Percentiles rank a stretch among this genome's conserved stretches.
These are phyloP conservation scores for Phaffia tasmanica DNA, from an alignment of 768 basidiomycete species.

Conservation along the genomic window DNA sequence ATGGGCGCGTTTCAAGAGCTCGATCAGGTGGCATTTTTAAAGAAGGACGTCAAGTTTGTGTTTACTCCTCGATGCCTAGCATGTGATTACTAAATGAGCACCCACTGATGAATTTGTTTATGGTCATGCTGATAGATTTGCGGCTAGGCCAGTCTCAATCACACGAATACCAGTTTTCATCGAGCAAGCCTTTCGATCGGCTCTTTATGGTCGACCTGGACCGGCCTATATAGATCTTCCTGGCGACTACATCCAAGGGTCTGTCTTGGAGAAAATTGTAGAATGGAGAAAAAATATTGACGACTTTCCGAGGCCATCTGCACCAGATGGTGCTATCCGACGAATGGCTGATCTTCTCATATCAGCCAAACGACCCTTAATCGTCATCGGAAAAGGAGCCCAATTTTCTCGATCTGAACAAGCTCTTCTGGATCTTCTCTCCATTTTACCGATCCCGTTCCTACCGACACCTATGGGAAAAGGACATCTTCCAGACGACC, in stretches of 20 bases:
- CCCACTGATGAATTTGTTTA: no score
- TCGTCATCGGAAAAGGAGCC: slow-evolving; percentile 29
- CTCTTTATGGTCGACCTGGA: slow-evolving; percentile 28
- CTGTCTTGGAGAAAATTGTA: neutral
- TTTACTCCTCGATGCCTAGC: neutral
- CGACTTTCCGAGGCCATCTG: slow-evolving; percentile 9
- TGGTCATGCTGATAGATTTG: slow-evolving; percentile 17
- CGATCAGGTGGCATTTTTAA: slow-evolving; percentile 27
- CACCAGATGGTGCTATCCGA: slow-evolving; percentile 11
- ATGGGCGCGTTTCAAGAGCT: slow-evolving; percentile 30
- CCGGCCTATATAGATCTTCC: slow-evolving; percentile 28
- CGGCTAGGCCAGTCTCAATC: slow-evolving; percentile 25
- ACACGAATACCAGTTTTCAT: slow-evolving; percentile 22
- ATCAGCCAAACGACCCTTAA: slow-evolving; percentile 27
- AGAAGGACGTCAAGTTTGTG: slow-evolving; percentile 20
- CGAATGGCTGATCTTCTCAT: slow-evolving; percentile 24
- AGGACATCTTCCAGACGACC: slow-evolving; percentile 27
- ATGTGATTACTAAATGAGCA: neutral
- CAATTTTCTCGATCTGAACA: slow-evolving; percentile 28
- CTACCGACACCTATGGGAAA: slow-evolving; percentile 30
- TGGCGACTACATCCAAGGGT: slow-evolving; percentile 28
- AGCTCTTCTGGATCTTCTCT: slow-evolving; percentile 19
- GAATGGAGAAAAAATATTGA: slow-evolving; percentile 5
- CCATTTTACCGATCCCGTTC: slow-evolving; percentile 26
- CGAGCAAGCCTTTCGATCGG: slow-evolving; percentile 26